phyloP scores from a whole-genome alignment of 2,329 filamentous ascomycete genomes.

The Aspergillus japonicus region DNA sequence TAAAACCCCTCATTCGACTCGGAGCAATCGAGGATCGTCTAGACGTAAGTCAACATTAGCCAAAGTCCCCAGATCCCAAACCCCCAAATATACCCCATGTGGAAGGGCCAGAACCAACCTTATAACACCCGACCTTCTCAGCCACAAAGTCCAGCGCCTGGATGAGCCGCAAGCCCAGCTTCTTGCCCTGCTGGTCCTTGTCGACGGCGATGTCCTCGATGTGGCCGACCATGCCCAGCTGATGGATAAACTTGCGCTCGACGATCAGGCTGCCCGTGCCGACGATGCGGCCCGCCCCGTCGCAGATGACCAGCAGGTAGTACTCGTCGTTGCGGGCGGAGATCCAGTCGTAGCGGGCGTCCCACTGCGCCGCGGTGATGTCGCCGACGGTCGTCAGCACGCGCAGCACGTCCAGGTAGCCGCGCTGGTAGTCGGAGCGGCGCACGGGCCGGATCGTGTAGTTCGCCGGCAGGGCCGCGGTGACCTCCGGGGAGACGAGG shows the following conservation, averaged over 20 bases:
- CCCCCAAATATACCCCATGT: no score
- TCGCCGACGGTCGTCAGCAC: constrained; percentile 93
- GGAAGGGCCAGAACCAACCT: constrained; percentile 49
- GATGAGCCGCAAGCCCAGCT: constrained; percentile 87
- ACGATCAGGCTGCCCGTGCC: constrained; percentile 87
- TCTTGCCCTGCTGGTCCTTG: constrained; percentile 96
- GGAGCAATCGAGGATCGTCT: constrained; percentile 94
- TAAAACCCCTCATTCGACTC: constrained; percentile 98
- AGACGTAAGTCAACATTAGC: constrained; percentile 4
- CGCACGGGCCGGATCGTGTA: constrained; percentile 82
- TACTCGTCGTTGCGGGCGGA: constrained; percentile 71
- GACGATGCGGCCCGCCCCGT: constrained; percentile 70
- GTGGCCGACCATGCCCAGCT: constrained; percentile 68
- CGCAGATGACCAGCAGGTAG: constrained; percentile 82
- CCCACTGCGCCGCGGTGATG: constrained; percentile 71
- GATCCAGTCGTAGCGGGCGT: constrained; percentile 81
- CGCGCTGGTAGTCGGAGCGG: constrained; percentile 71
- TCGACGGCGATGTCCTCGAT: constrained; percentile 97
- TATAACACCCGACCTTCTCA: constrained; percentile 89
- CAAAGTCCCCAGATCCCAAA: background rate
- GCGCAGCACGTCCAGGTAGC: constrained; percentile 87
- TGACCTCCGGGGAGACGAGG: constrained; percentile 75
- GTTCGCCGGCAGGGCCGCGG: constrained; percentile 69
- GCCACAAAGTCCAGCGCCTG: constrained; percentile 89
- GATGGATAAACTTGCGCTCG: constrained; percentile 71